Percentiles rank a stretch among this genome's conserved stretches.
phyloP scores from a whole-genome alignment of 1,284 basidiomycete species.

The Bjerkandera adusta region DNA sequence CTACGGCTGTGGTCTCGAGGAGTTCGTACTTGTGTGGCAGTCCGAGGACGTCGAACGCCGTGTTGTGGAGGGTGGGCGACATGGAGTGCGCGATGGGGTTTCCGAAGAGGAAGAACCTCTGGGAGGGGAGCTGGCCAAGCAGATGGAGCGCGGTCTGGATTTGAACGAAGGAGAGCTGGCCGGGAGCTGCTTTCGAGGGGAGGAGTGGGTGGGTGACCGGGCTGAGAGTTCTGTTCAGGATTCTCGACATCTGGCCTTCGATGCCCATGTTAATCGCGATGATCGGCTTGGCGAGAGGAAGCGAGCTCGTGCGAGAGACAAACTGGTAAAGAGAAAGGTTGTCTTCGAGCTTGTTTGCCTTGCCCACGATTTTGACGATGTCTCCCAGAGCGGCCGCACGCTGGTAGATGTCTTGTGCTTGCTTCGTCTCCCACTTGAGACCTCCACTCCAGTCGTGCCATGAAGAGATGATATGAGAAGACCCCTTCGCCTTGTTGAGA shows the following conservation, averaged over 20 bases:
- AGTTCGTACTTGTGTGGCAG: slow-evolving; percentile 80
- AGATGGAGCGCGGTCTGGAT: slow-evolving; percentile 83
- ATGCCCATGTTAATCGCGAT: slow-evolving; percentile 95
- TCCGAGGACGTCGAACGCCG: slow-evolving; percentile 79
- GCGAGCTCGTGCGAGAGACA: slow-evolving; percentile 41
- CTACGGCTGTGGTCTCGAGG: slow-evolving; percentile 73
- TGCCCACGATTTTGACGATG: slow-evolving; percentile 91
- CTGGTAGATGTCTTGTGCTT: slow-evolving; percentile 70
- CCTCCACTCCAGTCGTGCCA: slow-evolving; percentile 93
- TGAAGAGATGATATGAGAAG: slow-evolving; percentile 84
- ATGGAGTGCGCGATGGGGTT: slow-evolving; percentile 87
- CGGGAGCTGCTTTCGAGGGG: slow-evolving; percentile 85
- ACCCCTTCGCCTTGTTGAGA: slow-evolving; percentile 64
- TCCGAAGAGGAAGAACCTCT: slow-evolving; percentile 86
- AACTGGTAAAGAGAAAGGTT: slow-evolving; percentile 84
- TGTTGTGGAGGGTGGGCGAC: slow-evolving; percentile 93
- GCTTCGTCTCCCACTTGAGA: slow-evolving; percentile 77
- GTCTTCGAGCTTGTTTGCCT: slow-evolving; percentile 73
- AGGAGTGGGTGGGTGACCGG: slow-evolving; percentile 89
- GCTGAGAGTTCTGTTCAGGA: slow-evolving; percentile 84
- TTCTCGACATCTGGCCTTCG: slow-evolving; percentile 86
- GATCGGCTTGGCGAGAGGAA: slow-evolving; percentile 66
- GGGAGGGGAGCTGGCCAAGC: slow-evolving; percentile 73
- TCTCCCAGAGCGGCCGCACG: slow-evolving; percentile 74
- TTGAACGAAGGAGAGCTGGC: slow-evolving; percentile 87